Percentiles rank a stretch among this genome's conserved stretches.
Conservation (phyloP, 352 stramenopile species). For the Pythium coloratum region DNA sequence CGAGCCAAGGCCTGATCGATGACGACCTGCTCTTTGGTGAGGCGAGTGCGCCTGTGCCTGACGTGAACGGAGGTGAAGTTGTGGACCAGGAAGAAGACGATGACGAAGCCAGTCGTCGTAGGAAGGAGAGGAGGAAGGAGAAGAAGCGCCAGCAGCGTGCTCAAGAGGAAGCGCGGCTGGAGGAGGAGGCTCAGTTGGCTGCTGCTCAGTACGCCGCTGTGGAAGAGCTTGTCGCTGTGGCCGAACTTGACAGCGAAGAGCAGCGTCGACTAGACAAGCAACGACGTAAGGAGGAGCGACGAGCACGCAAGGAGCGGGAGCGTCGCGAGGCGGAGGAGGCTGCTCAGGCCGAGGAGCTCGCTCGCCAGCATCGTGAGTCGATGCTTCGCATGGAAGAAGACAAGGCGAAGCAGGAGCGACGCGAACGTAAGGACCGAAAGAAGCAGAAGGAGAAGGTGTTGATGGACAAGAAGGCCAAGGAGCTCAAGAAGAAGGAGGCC, state of each 20-base stretch:
- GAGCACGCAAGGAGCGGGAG: slow-evolving; percentile 16
- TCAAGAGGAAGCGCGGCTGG: slow-evolving; percentile 15
- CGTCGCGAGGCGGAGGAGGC: slow-evolving; percentile 16
- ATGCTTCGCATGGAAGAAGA: slow-evolving; percentile 19
- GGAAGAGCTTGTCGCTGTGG: neutral
- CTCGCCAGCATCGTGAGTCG: slow-evolving; percentile 18
- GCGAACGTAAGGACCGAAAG: slow-evolving; percentile 25
- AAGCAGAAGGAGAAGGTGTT: slow-evolving; percentile 23
- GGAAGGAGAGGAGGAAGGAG: slow-evolving; percentile 40
- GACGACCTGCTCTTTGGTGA: slow-evolving; percentile 25
- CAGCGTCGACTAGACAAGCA: slow-evolving; percentile 16
- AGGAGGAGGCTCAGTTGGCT: slow-evolving; percentile 9
- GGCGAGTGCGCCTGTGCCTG: slow-evolving; percentile 15
- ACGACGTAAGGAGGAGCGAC: slow-evolving; percentile 22
- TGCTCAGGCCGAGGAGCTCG: slow-evolving; percentile 16
- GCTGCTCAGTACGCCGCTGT: slow-evolving; percentile 6
- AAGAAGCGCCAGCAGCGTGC: slow-evolving; percentile 24
- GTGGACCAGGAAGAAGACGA: slow-evolving; percentile 34
- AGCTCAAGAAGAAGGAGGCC: slow-evolving; percentile 21
- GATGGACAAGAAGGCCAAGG: slow-evolving; percentile 26
- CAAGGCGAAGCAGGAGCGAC: slow-evolving; percentile 19
- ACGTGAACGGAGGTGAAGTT: slow-evolving; percentile 34
- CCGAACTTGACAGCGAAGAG: slow-evolving; percentile 18
- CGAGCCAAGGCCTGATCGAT: slow-evolving; percentile 13
- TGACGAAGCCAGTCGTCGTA: slow-evolving; percentile 27